Conservation (phyloP, 2,329 filamentous ascomycete species). For the Pyrenophora seminiperda region DNA sequence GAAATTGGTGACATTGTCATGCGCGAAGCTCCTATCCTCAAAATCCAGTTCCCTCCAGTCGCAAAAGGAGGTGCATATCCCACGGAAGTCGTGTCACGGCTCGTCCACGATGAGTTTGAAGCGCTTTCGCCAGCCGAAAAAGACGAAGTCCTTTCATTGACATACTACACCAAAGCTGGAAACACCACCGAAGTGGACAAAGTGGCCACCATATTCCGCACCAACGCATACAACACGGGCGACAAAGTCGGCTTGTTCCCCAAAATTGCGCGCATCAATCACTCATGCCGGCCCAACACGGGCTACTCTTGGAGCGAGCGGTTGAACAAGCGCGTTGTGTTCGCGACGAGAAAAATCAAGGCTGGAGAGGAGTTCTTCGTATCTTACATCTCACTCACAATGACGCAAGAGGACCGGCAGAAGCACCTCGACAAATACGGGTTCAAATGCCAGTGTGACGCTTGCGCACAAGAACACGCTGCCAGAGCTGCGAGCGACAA, state of each 20-base stretch:
- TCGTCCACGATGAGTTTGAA: conserved; percentile 34
- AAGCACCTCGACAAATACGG: conserved; percentile 43
- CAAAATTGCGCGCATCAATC: conserved; percentile 46
- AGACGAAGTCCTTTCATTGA: conserved; percentile 36
- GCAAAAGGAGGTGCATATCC: conserved; percentile 36
- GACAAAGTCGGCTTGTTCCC: conserved; percentile 41
- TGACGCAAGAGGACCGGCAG: conserved; percentile 35
- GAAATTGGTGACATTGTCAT: conserved; percentile 49
- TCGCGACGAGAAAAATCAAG: conserved; percentile 45
- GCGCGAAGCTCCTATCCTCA: conserved; percentile 48
- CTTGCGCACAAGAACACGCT: conserved; percentile 38
- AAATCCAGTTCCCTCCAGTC: conserved; percentile 35
- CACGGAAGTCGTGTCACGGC: conserved; percentile 26
- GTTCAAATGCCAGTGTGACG: conserved; percentile 46
- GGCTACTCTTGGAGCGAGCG: conserved; percentile 46
- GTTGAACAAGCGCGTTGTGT: conserved; percentile 39
- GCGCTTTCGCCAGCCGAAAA: conserved; percentile 25
- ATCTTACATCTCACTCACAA: conserved; percentile 47
- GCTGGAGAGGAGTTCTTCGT: conserved; percentile 50
- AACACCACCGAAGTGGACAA: conserved; percentile 29
- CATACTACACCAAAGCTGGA: conserved; percentile 26
- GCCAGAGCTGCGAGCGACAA: conserved; percentile 32
- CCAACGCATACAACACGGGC: conserved; percentile 45
- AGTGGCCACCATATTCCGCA: conserved; percentile 42
- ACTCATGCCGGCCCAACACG: conserved; percentile 45